Conservation (phyloP, 31 red algal genomes). For the Odonthalia washingtoniensis region DNA sequence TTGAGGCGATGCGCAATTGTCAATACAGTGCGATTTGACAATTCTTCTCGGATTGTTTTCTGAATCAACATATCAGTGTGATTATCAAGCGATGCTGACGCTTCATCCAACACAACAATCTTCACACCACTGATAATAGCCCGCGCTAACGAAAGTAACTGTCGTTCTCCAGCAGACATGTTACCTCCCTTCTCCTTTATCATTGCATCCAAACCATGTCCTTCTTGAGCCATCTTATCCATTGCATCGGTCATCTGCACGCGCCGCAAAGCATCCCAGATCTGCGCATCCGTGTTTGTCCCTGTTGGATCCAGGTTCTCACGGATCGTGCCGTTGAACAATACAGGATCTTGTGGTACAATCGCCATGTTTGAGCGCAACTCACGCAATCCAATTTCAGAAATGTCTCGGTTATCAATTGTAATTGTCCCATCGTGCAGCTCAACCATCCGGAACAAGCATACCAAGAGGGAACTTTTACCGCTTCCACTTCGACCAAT, state of each 20-base stretch:
- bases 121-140: constrained; percentile 73
- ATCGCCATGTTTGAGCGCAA: constrained; percentile 83
- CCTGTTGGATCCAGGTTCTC: constrained; percentile 84
- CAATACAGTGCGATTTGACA: constrained; percentile 80
- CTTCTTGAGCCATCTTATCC: constrained; percentile 28
- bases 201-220: constrained; percentile 64
- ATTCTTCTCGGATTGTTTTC: constrained; percentile 70
- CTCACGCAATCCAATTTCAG: constrained; percentile 65
- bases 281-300: constrained; percentile 41
- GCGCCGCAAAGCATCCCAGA: constrained; percentile 61
- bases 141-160: constrained; percentile 86
- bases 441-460: constrained; percentile 88
- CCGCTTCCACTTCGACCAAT: constrained; percentile 94
- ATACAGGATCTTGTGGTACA: constrained; percentile 87
- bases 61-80: constrained; percentile 89
- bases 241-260: constrained; percentile 57
- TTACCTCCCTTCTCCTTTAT: constrained; percentile 82
- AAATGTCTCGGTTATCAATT: constrained; percentile 88
- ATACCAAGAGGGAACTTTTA: constrained; percentile 80
- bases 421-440: constrained; percentile 63
- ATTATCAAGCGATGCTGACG: constrained; percentile 84
- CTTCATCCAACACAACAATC: constrained; percentile 93
- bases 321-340: constrained; percentile 91
- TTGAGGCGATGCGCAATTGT: constrained; percentile 96
- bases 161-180: constrained; percentile 89